Evolutionary conservation across 1,284 basidiomycete species (phyloP), one percentile per base, ranked within the genome.

Genomic region (Sanghuangporus sanghuang): DNA sequence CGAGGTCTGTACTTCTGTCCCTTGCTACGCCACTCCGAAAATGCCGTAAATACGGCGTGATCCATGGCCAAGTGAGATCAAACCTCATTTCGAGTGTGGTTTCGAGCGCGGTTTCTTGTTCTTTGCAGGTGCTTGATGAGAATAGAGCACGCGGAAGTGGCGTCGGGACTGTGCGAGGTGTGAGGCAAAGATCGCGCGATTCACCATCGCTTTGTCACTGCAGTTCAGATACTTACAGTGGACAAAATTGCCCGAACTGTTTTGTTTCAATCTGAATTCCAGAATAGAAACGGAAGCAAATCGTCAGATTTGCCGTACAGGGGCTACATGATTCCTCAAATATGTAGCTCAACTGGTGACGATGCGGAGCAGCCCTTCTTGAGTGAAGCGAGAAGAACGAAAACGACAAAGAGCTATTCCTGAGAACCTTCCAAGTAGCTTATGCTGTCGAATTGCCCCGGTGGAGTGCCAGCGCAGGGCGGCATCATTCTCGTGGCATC

Each of bases 401-500:
- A 7, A 1, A n/a, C 44, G 21, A n/a, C 44, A 11, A 42, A 3
- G 11, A 9, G 9, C 40, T 46, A 18, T 46, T 46, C 44, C 40
- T 42, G 40, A 42, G 40, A 42, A 42, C 9, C 40, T 9, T 2
- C 23, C 23, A 23, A 32, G 27, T 32, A 32, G 27, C 27, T 4
- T 32, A 32, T 32, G 27, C 27, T 42, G 7, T 46, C 16, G 16
- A 18, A 46, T 46, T 46, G 44, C 16, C 7, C 6, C 44, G 21
- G 44, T 46, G 44, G 44, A 18, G 5, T 52, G 49, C 49, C 49
- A 52, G 49, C 49, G 49, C 49, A 21, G 5, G 27, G 18, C 1
- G 18, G 8, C 49, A 52, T 52, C 53, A 54, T 54, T 54, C 53
- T 54, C 38, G 35, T 54, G 53, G 53, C 53, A 54, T 54, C 32